Percentiles rank a stretch among this genome's conserved stretches.
Evolutionary conservation across 2,329 filamentous ascomycete genomes (phyloP).

Genomic region (Orbilia brochopaga): DNA sequence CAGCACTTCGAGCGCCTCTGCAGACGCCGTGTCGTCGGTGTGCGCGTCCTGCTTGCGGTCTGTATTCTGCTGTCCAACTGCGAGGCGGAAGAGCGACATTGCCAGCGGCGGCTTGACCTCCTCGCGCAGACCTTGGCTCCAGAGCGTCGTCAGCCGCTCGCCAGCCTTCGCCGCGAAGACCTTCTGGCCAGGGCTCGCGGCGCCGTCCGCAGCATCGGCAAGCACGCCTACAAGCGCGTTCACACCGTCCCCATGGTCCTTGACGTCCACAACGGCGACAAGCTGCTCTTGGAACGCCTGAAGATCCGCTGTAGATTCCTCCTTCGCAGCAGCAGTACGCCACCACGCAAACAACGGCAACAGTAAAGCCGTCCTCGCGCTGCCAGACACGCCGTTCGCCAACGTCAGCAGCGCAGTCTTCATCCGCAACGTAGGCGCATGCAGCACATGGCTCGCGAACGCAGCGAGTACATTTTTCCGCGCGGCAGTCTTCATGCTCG

Average conservation of each 20-base stretch:
- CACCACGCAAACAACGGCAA: slow-evolving; percentile 76
- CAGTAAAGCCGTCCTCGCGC: slow-evolving; percentile 74
- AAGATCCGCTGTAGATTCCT: slow-evolving; percentile 61
- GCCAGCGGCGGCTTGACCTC: slow-evolving; percentile 51
- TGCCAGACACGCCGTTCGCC: slow-evolving; percentile 75
- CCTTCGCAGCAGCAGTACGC: slow-evolving; percentile 65
- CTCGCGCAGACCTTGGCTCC: slow-evolving; percentile 34
- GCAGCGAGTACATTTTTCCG: slow-evolving; percentile 67
- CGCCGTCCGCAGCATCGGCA: slow-evolving; percentile 16
- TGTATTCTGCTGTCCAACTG: slow-evolving; percentile 52
- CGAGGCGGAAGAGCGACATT: slow-evolving; percentile 25
- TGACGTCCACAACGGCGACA: slow-evolving; percentile 64
- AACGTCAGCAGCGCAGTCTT: slow-evolving; percentile 75
- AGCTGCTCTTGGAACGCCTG: slow-evolving; percentile 64
- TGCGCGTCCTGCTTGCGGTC: slow-evolving; percentile 35
- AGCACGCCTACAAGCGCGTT: slow-evolving; percentile 59
- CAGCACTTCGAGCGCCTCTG: slow-evolving; percentile 73
- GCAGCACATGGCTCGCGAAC: slow-evolving; percentile 73
- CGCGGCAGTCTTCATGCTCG: slow-evolving; percentile 64
- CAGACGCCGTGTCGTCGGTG: slow-evolving; percentile 59
- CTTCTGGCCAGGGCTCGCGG: slow-evolving; percentile 21
- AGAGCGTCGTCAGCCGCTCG: slow-evolving; percentile 35
- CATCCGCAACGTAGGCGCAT: slow-evolving; percentile 71
- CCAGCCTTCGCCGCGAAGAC: slow-evolving; percentile 50
- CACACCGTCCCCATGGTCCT: slow-evolving; percentile 65